These are phyloP conservation scores for Hemileia vastatrix DNA, from an alignment of 1,284 basidiomycete species.

Conservation along the genomic window DNA sequence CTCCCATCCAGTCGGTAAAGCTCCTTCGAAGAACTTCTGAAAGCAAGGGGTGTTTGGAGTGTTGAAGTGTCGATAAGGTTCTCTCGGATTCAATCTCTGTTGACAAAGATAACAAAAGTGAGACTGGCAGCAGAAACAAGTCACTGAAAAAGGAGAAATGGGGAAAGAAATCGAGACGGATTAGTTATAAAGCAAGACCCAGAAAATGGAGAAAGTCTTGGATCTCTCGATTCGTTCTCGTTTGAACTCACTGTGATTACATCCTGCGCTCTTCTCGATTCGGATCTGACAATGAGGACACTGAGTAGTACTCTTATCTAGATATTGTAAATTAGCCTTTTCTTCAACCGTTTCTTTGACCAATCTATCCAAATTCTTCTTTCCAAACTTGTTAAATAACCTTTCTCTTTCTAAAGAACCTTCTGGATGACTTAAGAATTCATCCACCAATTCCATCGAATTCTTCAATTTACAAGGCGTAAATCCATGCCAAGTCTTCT, in stretches of 20 bases:
- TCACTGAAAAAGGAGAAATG: neutral
- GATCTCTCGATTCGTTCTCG: neutral
- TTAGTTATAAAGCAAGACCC: no score
- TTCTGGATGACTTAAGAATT: neutral
- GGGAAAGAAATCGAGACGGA: neutral
- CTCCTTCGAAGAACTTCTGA: neutral
- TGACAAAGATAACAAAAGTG: slow-evolving; percentile 13
- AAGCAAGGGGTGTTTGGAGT: slow-evolving; percentile 8
- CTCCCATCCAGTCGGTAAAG: no score
- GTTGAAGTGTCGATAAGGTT: slow-evolving; percentile 10
- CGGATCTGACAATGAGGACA: slow-evolving; percentile 4
- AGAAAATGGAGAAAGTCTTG: neutral
- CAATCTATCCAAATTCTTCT: neutral
- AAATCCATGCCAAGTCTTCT: slow-evolving; percentile 5
- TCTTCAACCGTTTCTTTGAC: slow-evolving; percentile 3
- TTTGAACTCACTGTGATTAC: slow-evolving; percentile 1
- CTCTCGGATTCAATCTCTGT: slow-evolving; percentile 1
- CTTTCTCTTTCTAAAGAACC: neutral
- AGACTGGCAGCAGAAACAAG: slow-evolving; percentile 2
- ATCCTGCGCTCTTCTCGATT: slow-evolving; percentile 9
- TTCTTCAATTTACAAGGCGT: neutral
- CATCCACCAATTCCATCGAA: neutral
- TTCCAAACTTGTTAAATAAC: neutral
- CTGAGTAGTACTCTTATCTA: neutral
- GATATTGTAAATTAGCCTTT: neutral